Conservation (phyloP, 2,329 filamentous ascomycete species). For the Fusarium sororula region DNA sequence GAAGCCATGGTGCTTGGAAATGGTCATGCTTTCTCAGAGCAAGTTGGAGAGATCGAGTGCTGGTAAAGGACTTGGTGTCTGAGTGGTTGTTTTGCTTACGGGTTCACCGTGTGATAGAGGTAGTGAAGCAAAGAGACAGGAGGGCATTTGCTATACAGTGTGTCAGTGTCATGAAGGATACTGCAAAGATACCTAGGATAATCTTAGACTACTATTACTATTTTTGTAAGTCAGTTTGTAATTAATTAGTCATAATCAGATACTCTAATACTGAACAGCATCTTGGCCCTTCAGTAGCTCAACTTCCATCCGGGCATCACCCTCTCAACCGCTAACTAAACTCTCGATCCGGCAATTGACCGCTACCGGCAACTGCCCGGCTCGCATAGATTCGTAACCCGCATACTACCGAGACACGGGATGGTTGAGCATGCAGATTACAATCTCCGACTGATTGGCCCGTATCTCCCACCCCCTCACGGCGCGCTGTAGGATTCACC, state of each 20-base stretch:
- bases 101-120: neutral
- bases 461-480: neutral
- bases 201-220: too few relatives aligned
- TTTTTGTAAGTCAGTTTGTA: too few relatives aligned
- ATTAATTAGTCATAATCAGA: neutral
- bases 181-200: too few relatives aligned
- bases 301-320: fast-evolving
- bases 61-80: neutral
- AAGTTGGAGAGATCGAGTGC: too few relatives aligned
- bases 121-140: too few relatives aligned
- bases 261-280: too few relatives aligned
- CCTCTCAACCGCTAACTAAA: fast-evolving
- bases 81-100: neutral
- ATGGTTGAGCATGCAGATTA: neutral
- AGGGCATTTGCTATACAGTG: too few relatives aligned
- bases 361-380: neutral
- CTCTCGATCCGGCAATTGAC: neutral
- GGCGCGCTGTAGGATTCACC: neutral
- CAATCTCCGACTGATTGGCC: neutral
- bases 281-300: too few relatives aligned
- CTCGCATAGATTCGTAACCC: neutral
- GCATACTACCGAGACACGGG: neutral
- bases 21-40: neutral
- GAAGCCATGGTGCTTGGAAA: neutral
- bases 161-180: too few relatives aligned